Conservation (phyloP, 208 protist species). For the Acanthamoeba quina region DNA sequence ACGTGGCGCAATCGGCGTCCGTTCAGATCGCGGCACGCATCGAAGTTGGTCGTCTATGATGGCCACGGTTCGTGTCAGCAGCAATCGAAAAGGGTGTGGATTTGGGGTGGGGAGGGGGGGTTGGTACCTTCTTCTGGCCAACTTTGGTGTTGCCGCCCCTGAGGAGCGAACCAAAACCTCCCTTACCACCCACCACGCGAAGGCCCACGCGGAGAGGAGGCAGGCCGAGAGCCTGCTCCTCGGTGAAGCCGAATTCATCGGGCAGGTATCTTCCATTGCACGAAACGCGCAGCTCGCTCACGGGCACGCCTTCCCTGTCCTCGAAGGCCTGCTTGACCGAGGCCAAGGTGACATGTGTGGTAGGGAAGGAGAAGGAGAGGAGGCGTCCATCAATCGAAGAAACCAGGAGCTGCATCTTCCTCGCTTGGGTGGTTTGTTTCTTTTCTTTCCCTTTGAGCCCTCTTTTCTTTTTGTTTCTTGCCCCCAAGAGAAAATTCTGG, state of each 20-base stretch:
- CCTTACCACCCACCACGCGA: conserved; percentile 51
- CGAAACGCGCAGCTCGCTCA: not conserved
- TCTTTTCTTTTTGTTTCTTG: not conserved
- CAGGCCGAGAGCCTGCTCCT: not conserved
- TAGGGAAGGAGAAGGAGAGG: conserved; percentile 10
- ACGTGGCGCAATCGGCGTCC: conserved; percentile 44
- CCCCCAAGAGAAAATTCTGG: too few species aligned
- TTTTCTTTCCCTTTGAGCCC: not conserved
- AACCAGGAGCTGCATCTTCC: not conserved
- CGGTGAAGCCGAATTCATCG: not conserved
- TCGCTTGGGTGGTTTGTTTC: not conserved
- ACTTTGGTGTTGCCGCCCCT: conserved; percentile 37
- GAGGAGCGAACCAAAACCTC: conserved; percentile 65
- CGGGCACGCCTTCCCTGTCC: not conserved
- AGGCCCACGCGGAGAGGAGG: conserved; percentile 13
- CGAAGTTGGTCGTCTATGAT: conserved; percentile 54
- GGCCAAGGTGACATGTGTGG: not conserved
- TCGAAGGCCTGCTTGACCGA: not conserved
- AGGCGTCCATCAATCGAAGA: conserved; percentile 15
- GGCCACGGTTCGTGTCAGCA: not conserved
- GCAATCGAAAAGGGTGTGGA: not conserved
- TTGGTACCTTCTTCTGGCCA: conserved; percentile 57
- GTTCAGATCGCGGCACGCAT: conserved; percentile 55
- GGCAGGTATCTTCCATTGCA: not conserved
- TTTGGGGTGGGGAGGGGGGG: too few species aligned